These are phyloP conservation scores for Fulvia fulva DNA, from an alignment of 2,329 filamentous ascomycete genomes.

Conservation along the genomic window DNA sequence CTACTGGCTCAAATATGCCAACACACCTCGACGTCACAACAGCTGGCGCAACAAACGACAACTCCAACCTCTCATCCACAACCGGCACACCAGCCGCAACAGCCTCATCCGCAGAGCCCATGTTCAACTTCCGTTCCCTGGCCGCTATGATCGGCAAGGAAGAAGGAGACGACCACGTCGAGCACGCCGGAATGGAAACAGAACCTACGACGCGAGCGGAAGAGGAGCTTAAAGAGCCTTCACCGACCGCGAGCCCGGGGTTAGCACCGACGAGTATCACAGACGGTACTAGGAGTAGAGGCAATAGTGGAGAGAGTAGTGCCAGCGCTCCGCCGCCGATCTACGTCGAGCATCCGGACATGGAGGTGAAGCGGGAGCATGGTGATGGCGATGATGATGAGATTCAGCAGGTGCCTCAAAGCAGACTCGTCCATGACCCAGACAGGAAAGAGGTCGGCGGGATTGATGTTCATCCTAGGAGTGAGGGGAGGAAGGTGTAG, in stretches of 20 bases:
- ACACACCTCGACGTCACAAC: slow-evolving; percentile 51
- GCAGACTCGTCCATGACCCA: slow-evolving; percentile 6
- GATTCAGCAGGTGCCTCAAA: slow-evolving; percentile 19
- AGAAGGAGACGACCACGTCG: slow-evolving; percentile 45
- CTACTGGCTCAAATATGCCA: slow-evolving; percentile 29
- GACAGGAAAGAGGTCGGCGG: slow-evolving; percentile 25
- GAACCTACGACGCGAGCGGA: slow-evolving; percentile 14
- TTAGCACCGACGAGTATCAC: slow-evolving; percentile 5
- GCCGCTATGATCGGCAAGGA: slow-evolving; percentile 75
- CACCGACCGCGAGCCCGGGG: slow-evolving; percentile 13
- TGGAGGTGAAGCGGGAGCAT: not conserved
- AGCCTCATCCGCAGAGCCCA: slow-evolving; percentile 61
- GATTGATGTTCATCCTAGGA: slow-evolving; percentile 14
- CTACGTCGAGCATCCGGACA: slow-evolving; percentile 20
- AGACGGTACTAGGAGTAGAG: slow-evolving; percentile 23
- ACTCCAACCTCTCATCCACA: slow-evolving; percentile 25
- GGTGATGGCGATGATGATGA: slow-evolving; percentile 20
- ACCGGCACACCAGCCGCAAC: slow-evolving; percentile 43
- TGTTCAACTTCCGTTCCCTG: slow-evolving; percentile 89
- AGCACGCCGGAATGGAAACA: slow-evolving; percentile 29
- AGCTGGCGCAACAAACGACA: slow-evolving; percentile 7
- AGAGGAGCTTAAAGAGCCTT: slow-evolving; percentile 22
- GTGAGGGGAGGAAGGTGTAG: not conserved
- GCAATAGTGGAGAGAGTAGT: slow-evolving; percentile 29
- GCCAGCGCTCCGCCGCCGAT: slow-evolving; percentile 23